Conservation (phyloP, 2,329 filamentous ascomycete species). For the Epichloe sp. region DNA sequence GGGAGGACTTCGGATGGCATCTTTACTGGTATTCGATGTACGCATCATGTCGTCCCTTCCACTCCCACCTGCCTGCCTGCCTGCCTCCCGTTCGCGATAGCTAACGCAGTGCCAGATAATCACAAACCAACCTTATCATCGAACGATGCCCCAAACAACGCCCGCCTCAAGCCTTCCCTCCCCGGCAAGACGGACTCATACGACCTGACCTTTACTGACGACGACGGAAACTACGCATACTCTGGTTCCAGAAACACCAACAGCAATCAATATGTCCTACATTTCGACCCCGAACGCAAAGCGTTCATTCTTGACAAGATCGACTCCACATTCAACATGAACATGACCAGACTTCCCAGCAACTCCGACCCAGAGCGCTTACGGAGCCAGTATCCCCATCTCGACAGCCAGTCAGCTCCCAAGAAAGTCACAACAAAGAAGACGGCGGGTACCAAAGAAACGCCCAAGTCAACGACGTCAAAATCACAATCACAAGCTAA, state of each 20-base stretch:
- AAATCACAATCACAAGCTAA: constrained; percentile 6
- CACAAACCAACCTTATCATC: constrained; percentile 44
- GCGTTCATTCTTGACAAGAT: constrained; percentile 73
- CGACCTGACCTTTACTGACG: constrained; percentile 41
- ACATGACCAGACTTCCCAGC: constrained; percentile 56
- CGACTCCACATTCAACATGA: constrained; percentile 77
- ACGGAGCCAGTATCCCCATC: constrained; percentile 52
- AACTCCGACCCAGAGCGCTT: constrained; percentile 51
- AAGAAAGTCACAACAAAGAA: constrained; percentile 15
- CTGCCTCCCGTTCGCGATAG: neutral
- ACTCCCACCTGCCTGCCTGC: neutral
- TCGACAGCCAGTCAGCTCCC: constrained; percentile 27
- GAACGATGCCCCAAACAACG: constrained; percentile 31
- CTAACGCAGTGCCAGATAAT: constrained; percentile 34
- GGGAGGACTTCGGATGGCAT: constrained; percentile 43
- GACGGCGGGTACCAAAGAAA: constrained; percentile 12
- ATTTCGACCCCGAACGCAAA: constrained; percentile 63
- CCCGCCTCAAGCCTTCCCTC: constrained; percentile 38
- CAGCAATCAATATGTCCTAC: constrained; percentile 49
- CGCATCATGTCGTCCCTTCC: constrained; percentile 10
- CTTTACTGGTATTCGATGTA: constrained; percentile 49
- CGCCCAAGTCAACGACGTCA: constrained; percentile 7
- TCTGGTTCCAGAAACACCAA: constrained; percentile 44
- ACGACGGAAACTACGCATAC: constrained; percentile 45
- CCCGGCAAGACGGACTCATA: constrained; percentile 38